phyloP scores from a whole-genome alignment of 1,284 basidiomycete genomes.

The Hemileia vastatrix region DNA sequence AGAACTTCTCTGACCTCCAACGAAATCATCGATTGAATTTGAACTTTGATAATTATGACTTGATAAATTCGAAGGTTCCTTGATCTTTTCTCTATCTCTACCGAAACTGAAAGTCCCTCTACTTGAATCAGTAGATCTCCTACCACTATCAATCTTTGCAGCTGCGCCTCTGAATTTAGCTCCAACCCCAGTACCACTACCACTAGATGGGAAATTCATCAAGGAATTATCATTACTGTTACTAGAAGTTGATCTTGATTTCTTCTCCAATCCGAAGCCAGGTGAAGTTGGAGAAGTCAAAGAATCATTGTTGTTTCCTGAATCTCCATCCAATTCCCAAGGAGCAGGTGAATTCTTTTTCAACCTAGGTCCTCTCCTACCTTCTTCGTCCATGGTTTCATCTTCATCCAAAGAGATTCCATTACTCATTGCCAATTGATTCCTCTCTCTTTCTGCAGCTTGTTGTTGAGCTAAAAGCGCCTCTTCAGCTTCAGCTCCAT shows the following conservation, averaged over 20 bases:
- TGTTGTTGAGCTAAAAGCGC: neutral
- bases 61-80: neutral
- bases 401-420: constrained; percentile 14
- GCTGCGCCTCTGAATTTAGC: no score
- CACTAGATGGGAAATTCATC: no score
- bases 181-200: no score
- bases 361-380: constrained; percentile 29
- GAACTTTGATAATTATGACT: neutral
- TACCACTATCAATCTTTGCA: no score
- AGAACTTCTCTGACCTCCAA: neutral
- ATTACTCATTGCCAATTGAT: neutral
- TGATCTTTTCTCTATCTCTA: neutral
- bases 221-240: no score
- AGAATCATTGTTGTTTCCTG: constrained; percentile 9
- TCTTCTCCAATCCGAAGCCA: no score
- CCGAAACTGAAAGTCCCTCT: neutral
- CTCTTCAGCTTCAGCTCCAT: constrained; percentile 33
- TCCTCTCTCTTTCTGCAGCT: constrained; percentile 1
- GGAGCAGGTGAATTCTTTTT: constrained; percentile 38
- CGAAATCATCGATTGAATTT: neutral
- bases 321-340: constrained; percentile 33
- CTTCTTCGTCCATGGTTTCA: constrained; percentile 7
- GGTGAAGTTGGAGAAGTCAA: neutral
- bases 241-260: no score
- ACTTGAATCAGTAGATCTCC: no score